Evolutionary conservation across 2,329 filamentous ascomycete genomes (phyloP).

Genomic region (Alternaria arborescens): DNA sequence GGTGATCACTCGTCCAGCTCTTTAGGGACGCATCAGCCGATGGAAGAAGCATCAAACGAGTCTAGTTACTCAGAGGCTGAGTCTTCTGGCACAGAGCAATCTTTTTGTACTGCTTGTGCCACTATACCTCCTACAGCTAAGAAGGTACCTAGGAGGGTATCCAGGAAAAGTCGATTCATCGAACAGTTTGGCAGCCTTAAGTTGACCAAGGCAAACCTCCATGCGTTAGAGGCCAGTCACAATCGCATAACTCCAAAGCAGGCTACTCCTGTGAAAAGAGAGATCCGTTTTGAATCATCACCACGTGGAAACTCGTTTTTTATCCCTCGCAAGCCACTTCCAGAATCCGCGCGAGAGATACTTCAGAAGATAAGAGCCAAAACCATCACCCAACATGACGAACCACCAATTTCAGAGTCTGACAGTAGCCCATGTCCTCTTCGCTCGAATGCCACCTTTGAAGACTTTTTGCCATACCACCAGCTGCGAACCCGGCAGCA

Average conservation of each 20-base stretch:
- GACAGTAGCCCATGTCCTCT: background rate
- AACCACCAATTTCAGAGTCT: background rate
- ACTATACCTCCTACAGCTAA: background rate
- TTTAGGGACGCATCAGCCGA: background rate
- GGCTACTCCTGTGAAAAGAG: background rate
- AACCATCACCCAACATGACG: background rate
- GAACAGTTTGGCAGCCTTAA: background rate
- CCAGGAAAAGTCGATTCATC: background rate
- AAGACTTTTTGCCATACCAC: background rate
- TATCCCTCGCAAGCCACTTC: constrained; percentile 2
- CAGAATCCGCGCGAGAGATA: background rate
- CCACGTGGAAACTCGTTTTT: background rate
- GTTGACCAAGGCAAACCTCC: background rate
- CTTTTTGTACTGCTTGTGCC: background rate
- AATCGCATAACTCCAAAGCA: background rate
- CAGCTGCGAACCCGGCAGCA: constrained; percentile 6
- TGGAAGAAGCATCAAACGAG: background rate
- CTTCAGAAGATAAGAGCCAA: background rate
- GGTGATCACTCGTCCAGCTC: background rate
- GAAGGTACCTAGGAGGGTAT: background rate
- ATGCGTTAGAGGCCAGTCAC: background rate
- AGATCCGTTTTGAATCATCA: background rate
- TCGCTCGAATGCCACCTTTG: background rate
- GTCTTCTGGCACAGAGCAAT: background rate
- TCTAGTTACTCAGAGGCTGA: background rate